A percentile compares a stretch with the other conserved stretches of the same genome.
phyloP scores from a whole-genome alignment of 257 asterid genomes.

The Penstemon barbatus region DNA sequence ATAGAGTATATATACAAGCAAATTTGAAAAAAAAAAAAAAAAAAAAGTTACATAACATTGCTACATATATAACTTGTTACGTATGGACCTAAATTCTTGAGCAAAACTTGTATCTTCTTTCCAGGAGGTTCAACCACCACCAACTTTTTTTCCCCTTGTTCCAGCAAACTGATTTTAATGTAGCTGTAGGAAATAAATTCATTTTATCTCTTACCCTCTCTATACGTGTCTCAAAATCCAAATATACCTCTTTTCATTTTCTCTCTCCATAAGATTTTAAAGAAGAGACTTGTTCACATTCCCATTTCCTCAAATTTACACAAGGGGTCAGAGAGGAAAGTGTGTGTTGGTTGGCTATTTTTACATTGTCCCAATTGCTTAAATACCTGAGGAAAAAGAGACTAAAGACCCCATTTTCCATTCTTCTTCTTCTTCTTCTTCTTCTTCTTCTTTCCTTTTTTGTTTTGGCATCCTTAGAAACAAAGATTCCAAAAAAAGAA shows the following conservation, averaged over 20 bases:
- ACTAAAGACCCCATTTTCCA: slow-evolving; percentile 8
- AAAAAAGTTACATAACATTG: background rate
- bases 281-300: slow-evolving; percentile 11
- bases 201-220: slow-evolving; percentile 43
- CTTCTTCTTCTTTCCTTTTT: background rate
- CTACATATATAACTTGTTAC: background rate
- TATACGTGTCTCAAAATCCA: slow-evolving; percentile 33
- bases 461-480: background rate
- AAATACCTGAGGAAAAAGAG: background rate
- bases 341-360: background rate
- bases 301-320: slow-evolving; percentile 24
- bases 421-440: background rate
- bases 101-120: slow-evolving; percentile 22
- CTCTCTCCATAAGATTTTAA: background rate
- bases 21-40: background rate
- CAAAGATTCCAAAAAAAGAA: background rate
- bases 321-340: background rate
- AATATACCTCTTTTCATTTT: background rate
- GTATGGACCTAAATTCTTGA: slow-evolving; percentile 24
- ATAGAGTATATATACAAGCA: background rate
- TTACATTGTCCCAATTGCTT: slow-evolving; percentile 10
- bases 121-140: slow-evolving; percentile 76
- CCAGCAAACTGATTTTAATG: slow-evolving; percentile 37
- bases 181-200: slow-evolving; percentile 31
- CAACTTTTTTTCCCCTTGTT: slow-evolving; percentile 37